Percentiles rank a stretch among this genome's conserved stretches.
Evolutionary conservation across 1,139 yeast species (phyloP).

Genomic region (Trichomonascaceae sp.): DNA sequence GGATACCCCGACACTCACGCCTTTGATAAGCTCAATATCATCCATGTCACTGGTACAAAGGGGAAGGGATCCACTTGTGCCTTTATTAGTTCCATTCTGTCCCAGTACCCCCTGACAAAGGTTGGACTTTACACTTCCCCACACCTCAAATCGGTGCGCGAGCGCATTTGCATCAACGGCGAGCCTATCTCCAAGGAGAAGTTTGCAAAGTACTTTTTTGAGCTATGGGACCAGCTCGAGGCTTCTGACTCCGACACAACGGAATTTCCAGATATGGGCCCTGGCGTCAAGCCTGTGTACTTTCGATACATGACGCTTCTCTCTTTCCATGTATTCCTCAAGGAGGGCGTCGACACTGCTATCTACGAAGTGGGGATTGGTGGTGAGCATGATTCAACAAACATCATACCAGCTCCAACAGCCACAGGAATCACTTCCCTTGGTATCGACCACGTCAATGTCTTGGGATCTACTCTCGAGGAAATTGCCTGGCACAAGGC

Average conservation of each 20-base stretch:
- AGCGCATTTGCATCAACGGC: constrained; percentile 81
- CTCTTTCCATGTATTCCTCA: constrained; percentile 79
- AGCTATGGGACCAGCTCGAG: constrained; percentile 78
- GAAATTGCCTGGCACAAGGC: constrained; percentile 95
- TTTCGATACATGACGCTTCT: constrained; percentile 81
- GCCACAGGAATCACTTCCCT: constrained; percentile 78
- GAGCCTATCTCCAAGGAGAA: constrained; percentile 65
- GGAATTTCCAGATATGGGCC: constrained; percentile 61
- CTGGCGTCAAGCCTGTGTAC: constrained; percentile 75
- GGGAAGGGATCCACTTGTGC: constrained; percentile 99
- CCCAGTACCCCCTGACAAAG: constrained; percentile 45
- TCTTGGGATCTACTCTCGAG: constrained; percentile 79
- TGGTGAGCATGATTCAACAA: constrained; percentile 92
- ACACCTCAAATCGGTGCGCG: constrained; percentile 85
- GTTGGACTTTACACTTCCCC: constrained; percentile 93
- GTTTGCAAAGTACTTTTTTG: constrained; percentile 82
- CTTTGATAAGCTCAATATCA: constrained; percentile 59
- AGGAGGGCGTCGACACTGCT: constrained; percentile 84
- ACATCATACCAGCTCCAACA: constrained; percentile 65
- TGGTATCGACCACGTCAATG: constrained; percentile 85
- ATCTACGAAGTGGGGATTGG: constrained; percentile 98
- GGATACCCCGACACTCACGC: constrained; percentile 51
- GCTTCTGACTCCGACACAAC: constrained; percentile 40
- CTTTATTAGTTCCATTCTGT: constrained; percentile 68
- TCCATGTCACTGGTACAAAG: constrained; percentile 95